Conservation (phyloP, 768 basidiomycete species). For the Suillus luteus region DNA sequence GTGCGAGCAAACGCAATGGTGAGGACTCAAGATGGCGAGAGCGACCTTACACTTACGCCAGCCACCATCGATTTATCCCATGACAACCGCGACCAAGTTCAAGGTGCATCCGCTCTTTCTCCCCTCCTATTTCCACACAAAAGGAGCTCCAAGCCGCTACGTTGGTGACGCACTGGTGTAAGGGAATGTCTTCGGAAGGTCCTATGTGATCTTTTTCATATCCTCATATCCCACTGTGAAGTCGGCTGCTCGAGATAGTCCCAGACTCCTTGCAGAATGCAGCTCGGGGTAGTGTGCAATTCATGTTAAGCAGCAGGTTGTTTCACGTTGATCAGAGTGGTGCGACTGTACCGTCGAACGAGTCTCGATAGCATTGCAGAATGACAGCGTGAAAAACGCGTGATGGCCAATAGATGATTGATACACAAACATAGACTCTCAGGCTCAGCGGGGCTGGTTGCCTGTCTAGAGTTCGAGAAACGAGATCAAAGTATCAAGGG, state of each 20-base stretch:
- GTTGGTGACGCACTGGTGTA: slow-evolving; percentile 76
- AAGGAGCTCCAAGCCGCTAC: slow-evolving; percentile 75
- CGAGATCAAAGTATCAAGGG: too few relatives aligned
- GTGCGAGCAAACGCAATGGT: background rate
- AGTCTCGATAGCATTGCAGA: background rate
- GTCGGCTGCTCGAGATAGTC: background rate
- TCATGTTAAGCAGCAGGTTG: background rate
- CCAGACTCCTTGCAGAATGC: background rate
- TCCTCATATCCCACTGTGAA: background rate
- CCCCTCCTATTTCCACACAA: slow-evolving; percentile 31
- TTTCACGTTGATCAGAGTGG: background rate
- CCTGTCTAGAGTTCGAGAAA: too few relatives aligned
- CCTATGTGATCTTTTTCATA: background rate
- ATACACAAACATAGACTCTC: background rate
- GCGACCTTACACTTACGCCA: background rate
- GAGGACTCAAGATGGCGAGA: background rate
- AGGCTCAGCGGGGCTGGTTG: too few relatives aligned
- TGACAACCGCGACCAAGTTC: background rate
- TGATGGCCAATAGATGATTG: background rate
- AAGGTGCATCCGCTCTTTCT: background rate
- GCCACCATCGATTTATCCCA: background rate
- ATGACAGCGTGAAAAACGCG: background rate
- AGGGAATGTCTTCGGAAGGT: slow-evolving; percentile 12
- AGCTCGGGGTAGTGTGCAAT: background rate
- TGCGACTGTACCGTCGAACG: background rate